Evolutionary conservation across 2,329 filamentous ascomycete species (phyloP).

Genomic region (Paradendryphiella salina): DNA sequence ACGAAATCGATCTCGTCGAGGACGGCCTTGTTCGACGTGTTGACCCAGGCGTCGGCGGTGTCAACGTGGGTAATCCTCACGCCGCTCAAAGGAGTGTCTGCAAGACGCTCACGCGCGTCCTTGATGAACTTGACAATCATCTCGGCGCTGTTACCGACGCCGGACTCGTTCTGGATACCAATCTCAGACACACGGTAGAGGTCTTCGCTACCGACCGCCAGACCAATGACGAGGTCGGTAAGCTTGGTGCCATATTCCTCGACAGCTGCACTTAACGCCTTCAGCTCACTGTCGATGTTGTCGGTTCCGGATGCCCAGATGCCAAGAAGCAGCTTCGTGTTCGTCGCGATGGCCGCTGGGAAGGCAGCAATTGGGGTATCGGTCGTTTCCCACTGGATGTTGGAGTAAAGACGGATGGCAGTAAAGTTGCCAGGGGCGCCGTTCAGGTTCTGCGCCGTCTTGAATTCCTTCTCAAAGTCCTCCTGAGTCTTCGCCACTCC

Average conservation of each 20-base stretch:
- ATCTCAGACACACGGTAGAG: conserved; percentile 72
- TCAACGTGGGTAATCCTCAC: conserved; percentile 52
- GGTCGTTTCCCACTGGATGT: conserved; percentile 67
- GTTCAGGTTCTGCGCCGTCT: conserved; percentile 62
- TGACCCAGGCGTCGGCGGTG: conserved; percentile 45
- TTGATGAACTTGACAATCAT: conserved; percentile 64
- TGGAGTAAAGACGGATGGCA: conserved; percentile 72
- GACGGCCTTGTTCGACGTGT: conserved; percentile 42
- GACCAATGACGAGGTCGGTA: conserved; percentile 48
- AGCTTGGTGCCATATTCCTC: conserved; percentile 54
- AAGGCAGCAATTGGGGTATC: conserved; percentile 63
- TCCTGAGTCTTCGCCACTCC: conserved; percentile 58
- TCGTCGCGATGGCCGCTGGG: conserved; percentile 41
- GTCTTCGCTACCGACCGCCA: conserved; percentile 47
- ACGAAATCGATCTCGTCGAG: conserved; percentile 45
- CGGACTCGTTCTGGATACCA: conserved; percentile 65
- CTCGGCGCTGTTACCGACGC: conserved; percentile 64
- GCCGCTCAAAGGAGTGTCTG: conserved; percentile 61
- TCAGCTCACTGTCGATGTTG: conserved; percentile 43
- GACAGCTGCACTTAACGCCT: conserved; percentile 39
- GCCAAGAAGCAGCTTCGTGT: conserved; percentile 45
- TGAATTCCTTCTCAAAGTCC: conserved; percentile 73
- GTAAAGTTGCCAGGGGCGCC: conserved; percentile 67
- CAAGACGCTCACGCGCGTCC: conserved; percentile 53
- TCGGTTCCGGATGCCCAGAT: conserved; percentile 58